Evolutionary conservation across 1,284 basidiomycete species (phyloP).

Genomic region (Polyporus tsugae): DNA sequence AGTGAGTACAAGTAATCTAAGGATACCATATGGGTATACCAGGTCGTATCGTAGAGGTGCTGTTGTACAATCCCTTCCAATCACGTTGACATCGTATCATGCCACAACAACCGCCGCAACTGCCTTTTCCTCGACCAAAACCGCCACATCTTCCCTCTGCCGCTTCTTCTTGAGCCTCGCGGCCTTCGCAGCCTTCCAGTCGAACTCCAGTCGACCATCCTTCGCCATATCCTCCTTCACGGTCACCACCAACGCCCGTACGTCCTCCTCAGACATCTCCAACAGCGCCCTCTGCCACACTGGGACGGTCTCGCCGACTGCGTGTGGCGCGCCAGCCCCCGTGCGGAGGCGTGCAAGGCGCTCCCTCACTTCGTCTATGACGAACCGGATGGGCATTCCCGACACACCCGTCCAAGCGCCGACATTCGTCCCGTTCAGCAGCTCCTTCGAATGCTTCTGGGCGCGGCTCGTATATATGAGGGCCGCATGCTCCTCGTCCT

Average conservation of each 20-base stretch:
- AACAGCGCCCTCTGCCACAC: conserved; percentile 40
- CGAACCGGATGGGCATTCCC: conserved; percentile 56
- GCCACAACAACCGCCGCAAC: not conserved
- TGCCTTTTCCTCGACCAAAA: not conserved
- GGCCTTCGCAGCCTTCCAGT: conserved; percentile 36
- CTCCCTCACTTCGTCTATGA: conserved; percentile 57
- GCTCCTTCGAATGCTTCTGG: conserved; percentile 49
- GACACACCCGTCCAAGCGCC: conserved; percentile 60
- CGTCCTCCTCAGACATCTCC: conserved; percentile 38
- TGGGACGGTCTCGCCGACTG: conserved; percentile 12
- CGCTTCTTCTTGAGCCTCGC: conserved; percentile 30
- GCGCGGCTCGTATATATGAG: conserved; percentile 43
- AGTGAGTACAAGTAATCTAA: not conserved
- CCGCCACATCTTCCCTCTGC: conserved; percentile 11
- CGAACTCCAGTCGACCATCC: conserved; percentile 33
- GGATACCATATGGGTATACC: not conserved
- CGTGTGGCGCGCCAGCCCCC: not conserved
- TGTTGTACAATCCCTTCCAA: conserved; percentile 20
- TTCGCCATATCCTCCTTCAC: conserved; percentile 40
- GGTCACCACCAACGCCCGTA: conserved; percentile 34
- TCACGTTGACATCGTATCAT: not conserved
- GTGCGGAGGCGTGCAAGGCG: conserved; percentile 31
- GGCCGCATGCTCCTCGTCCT: conserved; percentile 56
- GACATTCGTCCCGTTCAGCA: conserved; percentile 61
- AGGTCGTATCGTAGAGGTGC: not conserved